Percentiles rank a stretch among this genome's conserved stretches.
Conservation (phyloP, 1,284 basidiomycete genomes). For the Athelia psychrophila region DNA sequence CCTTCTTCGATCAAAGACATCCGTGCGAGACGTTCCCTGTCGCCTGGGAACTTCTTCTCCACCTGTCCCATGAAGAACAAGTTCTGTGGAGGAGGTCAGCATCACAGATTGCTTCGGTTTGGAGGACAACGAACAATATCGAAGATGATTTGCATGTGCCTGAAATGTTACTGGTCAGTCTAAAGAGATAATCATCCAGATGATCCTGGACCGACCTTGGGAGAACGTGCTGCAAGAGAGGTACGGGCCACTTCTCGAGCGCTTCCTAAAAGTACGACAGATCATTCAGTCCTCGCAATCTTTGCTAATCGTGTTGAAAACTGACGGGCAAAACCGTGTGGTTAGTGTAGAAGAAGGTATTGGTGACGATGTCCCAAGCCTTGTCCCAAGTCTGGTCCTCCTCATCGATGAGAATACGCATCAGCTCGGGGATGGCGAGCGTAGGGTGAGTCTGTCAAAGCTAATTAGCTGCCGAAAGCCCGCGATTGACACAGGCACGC, state of each 20-base stretch:
- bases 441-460: conserved; percentile 82
- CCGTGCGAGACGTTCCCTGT: conserved; percentile 72
- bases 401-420: conserved; percentile 87
- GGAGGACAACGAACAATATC: conserved; percentile 83
- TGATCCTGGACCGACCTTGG: conserved; percentile 50
- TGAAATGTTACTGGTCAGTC: conserved; percentile 10
- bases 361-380: conserved; percentile 86
- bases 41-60: conserved; percentile 85
- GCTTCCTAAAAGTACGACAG: conserved; percentile 52
- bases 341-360: conserved; percentile 93
- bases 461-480: background rate
- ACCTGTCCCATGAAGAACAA: conserved; percentile 57
- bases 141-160: conserved; percentile 88
- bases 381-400: conserved; percentile 81
- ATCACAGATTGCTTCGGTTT: too few species aligned
- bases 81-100: conserved; percentile 33
- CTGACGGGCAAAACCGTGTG: conserved; percentile 79
- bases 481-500: conserved; percentile 15
- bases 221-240: conserved; percentile 77
- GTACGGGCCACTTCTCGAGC: conserved; percentile 86
- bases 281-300: conserved; percentile 4
- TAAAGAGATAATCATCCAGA: background rate
- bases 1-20: conserved; percentile 95
- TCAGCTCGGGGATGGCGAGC: conserved; percentile 89
- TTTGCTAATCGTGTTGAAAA: conserved; percentile 6